Evolutionary conservation across 176 grass and related monocot genomes (phyloP), one percentile per base, ranked within the genome.

Genomic region (Avena eriantha): DNA sequence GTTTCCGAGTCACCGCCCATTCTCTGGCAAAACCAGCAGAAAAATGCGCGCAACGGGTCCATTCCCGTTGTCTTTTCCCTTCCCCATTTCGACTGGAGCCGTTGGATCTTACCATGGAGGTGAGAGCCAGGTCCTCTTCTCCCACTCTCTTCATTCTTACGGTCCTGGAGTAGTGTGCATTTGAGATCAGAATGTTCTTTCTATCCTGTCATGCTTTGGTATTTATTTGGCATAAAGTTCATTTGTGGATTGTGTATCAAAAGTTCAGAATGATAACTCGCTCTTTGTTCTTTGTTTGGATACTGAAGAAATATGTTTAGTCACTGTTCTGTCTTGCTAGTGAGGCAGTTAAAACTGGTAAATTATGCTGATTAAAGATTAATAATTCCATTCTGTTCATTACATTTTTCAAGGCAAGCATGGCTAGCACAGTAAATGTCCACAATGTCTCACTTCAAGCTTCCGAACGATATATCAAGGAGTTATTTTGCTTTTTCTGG

Each of bases 401-500:
- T 76, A 41, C 7, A 48, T 24, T 79, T 86, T 73, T 86, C 18
- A 83, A 88, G 82, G 76, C 29, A 84, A 87, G 29, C 81, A 91
- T 88, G 89, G 69, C 46, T 69, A 85, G 82, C 75, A 96, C 89
- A 7, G 48, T 96, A 51, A 96, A 93, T 85, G 87, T 96, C 79
- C 92, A 90, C 63, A 91, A 92, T 92, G 91, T 93, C 68, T 93
- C 91, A 31, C 91, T 93, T 45, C 70, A 86, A 73, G 89, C 89
- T 67, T 90, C 91, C 15, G 81, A 96, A 63, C 87, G 85, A 81
- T 87, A 92, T 79, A 85, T 96, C 41, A 92, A 73, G 53, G 94
- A 96, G 82, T 96, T 96, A 66, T 96, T 92, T 71, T 86, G 82
- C 61, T 96, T 93, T 93, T 82, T 93, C 91, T 24, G 94, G 94